Evolutionary conservation across 805 yeast species (phyloP), one percentile per base, ranked within the genome.

Genomic region (Spathaspora passalidarum): DNA sequence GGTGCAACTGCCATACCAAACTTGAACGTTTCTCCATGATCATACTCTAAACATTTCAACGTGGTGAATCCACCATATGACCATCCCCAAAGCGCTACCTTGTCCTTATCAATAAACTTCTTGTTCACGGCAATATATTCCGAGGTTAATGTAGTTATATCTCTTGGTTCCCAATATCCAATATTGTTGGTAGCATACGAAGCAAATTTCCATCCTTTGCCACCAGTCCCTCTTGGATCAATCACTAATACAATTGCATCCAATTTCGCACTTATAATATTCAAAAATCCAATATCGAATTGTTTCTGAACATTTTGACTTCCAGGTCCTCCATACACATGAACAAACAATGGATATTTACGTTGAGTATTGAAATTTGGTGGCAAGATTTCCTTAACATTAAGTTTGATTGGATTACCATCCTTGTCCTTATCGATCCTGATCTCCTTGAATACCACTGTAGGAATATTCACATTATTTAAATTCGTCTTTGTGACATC

Each of bases 1-100:
- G 99, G 99, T 0, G 99, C 99, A 19, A 94, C 98, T 0, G 98
- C 84, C 77, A 90, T 82, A 8, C 98, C 98, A 62, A 82, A 94
- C 47, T 80, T 80, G 75, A 94, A 91, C 13, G 82, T 79, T 32
- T 79, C 68, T 4, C 70, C 73, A 14, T 89, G 88, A 64, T 94
- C 98, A 18, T 75, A 73, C 65, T 94, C 98, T 40, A 94, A 69
- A 0, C 96, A 86, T 66, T 91, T 94, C 55, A 94, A 75, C 0
- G 99, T 90, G 75, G 89, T 78, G 61, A 81, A 94, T 0, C 98
- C 99, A 40, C 99, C 99, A 61, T 92, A 94, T 18, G 96, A 87
- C 99, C 99, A 94, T 7, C 99, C 99, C 92, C 97, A 94, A 45
- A 92, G 80, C 0, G 96, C 95, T 10, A 88, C 82, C 49, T 80